phyloP scores from a whole-genome alignment of 352 stramenopile genomes.

The Blastocystis sp. region DNA sequence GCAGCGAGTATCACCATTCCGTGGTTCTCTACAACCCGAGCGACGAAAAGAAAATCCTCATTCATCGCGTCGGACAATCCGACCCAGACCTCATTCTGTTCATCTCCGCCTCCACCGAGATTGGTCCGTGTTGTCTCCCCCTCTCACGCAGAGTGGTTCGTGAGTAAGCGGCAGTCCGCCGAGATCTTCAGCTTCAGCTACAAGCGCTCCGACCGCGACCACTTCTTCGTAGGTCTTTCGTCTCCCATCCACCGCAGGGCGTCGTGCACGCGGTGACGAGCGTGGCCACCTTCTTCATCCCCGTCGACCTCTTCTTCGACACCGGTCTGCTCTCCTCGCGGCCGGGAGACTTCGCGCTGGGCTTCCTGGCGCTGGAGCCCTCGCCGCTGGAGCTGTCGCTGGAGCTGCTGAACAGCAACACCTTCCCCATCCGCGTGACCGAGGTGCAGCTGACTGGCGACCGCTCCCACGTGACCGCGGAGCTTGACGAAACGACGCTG shows the following conservation, averaged over 20 bases:
- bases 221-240: background rate
- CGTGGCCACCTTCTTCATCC: slow-evolving; percentile 30
- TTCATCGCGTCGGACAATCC: background rate
- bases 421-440: background rate
- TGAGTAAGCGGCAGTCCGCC: background rate
- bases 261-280: background rate
- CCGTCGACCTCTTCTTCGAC: background rate
- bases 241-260: background rate
- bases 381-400: background rate
- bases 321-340: background rate
- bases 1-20: slow-evolving; percentile 12
- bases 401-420: slow-evolving; percentile 45
- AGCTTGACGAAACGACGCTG: background rate
- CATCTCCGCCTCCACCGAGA: background rate
- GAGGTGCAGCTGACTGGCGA: background rate
- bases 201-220: background rate
- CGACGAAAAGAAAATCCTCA: background rate
- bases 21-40: slow-evolving; percentile 31
- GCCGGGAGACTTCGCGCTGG: background rate
- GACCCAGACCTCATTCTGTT: background rate
- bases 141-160: slow-evolving; percentile 9
- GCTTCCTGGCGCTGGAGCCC: background rate
- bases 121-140: background rate
- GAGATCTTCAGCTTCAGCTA: slow-evolving; percentile 27
- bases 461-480: background rate